Conservation (phyloP, 164 flowering plant genomes). For the Magnolia officinalis region DNA sequence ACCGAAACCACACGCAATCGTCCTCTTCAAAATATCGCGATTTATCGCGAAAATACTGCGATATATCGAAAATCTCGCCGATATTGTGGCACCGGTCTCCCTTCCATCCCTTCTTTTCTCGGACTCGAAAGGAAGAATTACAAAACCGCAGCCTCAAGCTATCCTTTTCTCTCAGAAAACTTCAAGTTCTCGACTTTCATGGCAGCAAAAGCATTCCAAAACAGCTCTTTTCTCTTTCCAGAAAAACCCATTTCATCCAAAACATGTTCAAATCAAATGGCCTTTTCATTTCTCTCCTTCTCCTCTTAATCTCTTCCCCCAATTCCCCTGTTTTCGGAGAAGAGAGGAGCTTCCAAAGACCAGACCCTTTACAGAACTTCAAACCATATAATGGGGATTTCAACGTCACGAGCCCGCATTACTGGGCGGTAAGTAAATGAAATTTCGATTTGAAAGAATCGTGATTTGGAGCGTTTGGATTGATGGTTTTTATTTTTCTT, state of each 20-base stretch:
- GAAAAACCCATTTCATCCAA: not conserved
- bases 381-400: constrained; percentile 43
- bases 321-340: constrained; percentile 20
- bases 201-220: constrained; percentile 3
- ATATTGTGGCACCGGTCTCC: too few relatives aligned
- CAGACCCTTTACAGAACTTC: constrained; percentile 48
- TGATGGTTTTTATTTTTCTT: not conserved
- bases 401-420: constrained; percentile 45
- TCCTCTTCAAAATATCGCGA: too few relatives aligned
- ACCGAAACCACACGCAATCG: too few relatives aligned
- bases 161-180: constrained; percentile 34
- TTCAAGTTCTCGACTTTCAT: constrained; percentile 7
- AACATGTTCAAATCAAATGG: constrained; percentile 27
- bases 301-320: constrained; percentile 24
- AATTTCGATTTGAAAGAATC: not conserved
- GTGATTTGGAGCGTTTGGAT: not conserved
- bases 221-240: constrained; percentile 6
- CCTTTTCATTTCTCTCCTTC: constrained; percentile 18
- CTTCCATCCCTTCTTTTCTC: not conserved
- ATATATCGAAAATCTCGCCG: too few relatives aligned
- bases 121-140: constrained; percentile 3
- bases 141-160: constrained; percentile 46
- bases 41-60: too few relatives aligned
- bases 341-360: constrained; percentile 28
- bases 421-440: constrained; percentile 53